phyloP scores from a whole-genome alignment of 805 yeast species.

The Priceomyces fermenticarens region DNA sequence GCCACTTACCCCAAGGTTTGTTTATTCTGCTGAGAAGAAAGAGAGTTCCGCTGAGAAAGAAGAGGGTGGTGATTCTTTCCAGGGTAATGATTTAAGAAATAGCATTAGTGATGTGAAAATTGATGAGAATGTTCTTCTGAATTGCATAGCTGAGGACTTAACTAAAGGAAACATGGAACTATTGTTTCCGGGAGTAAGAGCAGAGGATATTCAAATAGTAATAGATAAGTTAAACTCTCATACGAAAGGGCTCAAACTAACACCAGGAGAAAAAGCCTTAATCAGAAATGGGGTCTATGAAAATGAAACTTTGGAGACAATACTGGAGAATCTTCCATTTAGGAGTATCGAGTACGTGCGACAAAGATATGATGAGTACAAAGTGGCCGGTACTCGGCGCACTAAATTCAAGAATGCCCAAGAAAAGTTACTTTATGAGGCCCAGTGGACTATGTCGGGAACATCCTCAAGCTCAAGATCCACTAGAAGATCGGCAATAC shows the following conservation, averaged over 20 bases:
- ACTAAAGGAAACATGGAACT: constrained; percentile 12
- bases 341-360: constrained; percentile 19
- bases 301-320: constrained; percentile 10
- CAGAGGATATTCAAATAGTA: constrained; percentile 3
- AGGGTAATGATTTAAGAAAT: too few relatives aligned
- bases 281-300: constrained; percentile 15
- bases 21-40: neutral
- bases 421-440: constrained; percentile 37
- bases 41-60: neutral
- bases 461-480: constrained; percentile 1
- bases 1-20: too few relatives aligned
- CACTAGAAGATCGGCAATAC: constrained; percentile 11
- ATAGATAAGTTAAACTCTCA: neutral
- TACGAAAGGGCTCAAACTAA: constrained; percentile 12
- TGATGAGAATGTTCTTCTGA: constrained; percentile 6
- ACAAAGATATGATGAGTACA: constrained; percentile 19
- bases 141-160: constrained; percentile 15
- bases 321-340: constrained; percentile 20
- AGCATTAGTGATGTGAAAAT: neutral
- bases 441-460: constrained; percentile 30
- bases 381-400: constrained; percentile 23
- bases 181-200: constrained; percentile 10
- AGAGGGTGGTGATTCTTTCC: neutral
- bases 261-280: constrained; percentile 22
- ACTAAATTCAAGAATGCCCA: constrained; percentile 23